phyloP scores from a whole-genome alignment of 371 early-diverging fungal genomes.

The Syncephalastrum monosporum region DNA sequence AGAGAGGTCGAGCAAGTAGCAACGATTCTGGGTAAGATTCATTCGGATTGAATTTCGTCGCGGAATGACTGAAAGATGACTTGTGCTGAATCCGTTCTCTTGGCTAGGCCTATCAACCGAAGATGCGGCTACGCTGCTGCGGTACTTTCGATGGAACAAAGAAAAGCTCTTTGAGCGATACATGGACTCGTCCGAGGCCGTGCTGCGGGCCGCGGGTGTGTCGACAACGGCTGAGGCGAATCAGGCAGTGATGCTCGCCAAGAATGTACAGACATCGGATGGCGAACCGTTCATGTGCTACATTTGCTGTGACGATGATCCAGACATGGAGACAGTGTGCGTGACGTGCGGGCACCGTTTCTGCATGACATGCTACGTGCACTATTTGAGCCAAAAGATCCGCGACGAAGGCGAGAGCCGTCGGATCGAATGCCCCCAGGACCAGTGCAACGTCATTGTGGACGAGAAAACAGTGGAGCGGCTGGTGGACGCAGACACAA shows the following conservation, averaged over 20 bases:
- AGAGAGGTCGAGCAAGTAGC: conserved; percentile 48
- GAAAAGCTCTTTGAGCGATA: conserved; percentile 88
- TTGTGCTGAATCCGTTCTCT: neutral
- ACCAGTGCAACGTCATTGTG: conserved; percentile 78
- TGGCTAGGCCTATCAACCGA: conserved; percentile 56
- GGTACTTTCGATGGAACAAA: conserved; percentile 90
- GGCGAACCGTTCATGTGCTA: conserved; percentile 72
- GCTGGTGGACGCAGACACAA: conserved; percentile 51
- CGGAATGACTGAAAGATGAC: neutral
- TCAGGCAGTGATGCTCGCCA: conserved; percentile 20
- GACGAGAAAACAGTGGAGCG: conserved; percentile 76
- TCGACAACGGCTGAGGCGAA: conserved; percentile 33
- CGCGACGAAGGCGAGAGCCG: conserved; percentile 84
- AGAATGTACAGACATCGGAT: conserved; percentile 13
- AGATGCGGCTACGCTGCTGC: conserved; percentile 70
- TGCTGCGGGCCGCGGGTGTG: conserved; percentile 75
- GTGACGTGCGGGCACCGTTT: conserved; percentile 85
- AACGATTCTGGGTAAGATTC: conserved; percentile 36
- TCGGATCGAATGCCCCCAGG: conserved; percentile 81
- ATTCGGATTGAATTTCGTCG: neutral
- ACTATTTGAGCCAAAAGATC: conserved; percentile 85
- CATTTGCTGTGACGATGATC: conserved; percentile 80
- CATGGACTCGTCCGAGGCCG: conserved; percentile 76
- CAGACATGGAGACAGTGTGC: conserved; percentile 61
- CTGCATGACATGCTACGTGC: conserved; percentile 83